Conservation (phyloP, 164 flowering plant genomes). For the Vitis rotundifolia region DNA sequence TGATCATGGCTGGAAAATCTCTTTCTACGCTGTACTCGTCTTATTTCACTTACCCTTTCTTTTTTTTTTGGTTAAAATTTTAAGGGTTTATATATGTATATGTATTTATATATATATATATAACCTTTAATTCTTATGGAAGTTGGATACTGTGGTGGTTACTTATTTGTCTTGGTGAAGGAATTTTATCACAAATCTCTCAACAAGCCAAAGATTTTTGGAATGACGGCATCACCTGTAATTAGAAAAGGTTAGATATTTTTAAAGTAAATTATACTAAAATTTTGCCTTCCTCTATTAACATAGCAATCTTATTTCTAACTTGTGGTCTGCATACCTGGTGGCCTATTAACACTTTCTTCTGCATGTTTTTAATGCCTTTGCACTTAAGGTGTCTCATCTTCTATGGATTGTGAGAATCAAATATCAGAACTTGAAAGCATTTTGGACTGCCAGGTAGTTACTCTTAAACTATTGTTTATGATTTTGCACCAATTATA, state of each 20-base stretch:
- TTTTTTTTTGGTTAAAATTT: not conserved
- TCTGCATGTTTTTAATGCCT: not conserved
- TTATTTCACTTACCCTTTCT: not conserved
- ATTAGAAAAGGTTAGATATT: constrained; percentile 56
- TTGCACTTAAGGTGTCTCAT: constrained; percentile 51
- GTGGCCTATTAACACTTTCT: no score
- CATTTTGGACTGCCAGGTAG: constrained; percentile 77
- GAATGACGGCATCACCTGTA: constrained; percentile 91
- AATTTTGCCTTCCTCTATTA: no score
- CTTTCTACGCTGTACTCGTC: not conserved
- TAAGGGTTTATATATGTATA: no score
- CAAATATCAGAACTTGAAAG: constrained; percentile 78
- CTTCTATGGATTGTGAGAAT: constrained; percentile 56
- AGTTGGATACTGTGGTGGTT: constrained; percentile 1
- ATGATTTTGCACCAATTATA: no score
- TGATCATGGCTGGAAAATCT: not conserved
- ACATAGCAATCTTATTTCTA: not conserved
- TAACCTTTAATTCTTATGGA: not conserved
- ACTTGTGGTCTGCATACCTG: not conserved
- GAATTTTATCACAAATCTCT: constrained; percentile 70
- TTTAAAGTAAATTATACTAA: no score
- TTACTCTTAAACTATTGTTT: no score
- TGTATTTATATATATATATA: not conserved
- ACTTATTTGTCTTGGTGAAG: constrained; percentile 31
- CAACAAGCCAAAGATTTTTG: constrained; percentile 78